Conservation (phyloP, 179 eudicot species). For the Heliamphora pulchella region DNA sequence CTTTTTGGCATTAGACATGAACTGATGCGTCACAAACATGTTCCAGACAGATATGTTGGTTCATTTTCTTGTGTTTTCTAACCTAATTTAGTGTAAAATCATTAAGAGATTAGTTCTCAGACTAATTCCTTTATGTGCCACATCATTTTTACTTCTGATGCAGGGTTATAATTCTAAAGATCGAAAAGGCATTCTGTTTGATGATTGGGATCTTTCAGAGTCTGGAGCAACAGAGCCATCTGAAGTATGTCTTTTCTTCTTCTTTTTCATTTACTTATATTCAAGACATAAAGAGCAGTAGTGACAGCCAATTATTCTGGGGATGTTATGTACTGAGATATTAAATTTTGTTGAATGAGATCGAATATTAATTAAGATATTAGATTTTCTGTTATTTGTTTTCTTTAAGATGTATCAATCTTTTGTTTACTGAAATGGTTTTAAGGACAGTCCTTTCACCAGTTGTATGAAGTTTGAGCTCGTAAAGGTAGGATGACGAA, state of each 20-base stretch:
- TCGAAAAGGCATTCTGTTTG: slow-evolving; percentile 53
- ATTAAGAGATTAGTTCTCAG: neutral
- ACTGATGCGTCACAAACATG: neutral
- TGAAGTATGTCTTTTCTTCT: slow-evolving; percentile 41
- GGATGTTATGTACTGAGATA: neutral
- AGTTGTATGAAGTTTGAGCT: no score
- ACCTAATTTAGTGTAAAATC: neutral
- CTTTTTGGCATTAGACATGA: slow-evolving; percentile 1
- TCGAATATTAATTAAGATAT: no score
- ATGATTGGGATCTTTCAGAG: slow-evolving; percentile 96
- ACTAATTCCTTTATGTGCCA: neutral
- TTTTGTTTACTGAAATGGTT: no score
- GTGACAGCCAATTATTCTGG: neutral
- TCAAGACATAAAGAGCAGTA: neutral
- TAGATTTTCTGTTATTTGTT: no score
- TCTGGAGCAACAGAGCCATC: slow-evolving; percentile 64
- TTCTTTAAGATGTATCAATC: no score
- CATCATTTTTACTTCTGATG: slow-evolving; percentile 9
- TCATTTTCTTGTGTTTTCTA: neutral
- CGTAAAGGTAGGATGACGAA: no score
- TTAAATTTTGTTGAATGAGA: no score
- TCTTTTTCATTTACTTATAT: neutral
- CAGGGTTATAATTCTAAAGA: slow-evolving; percentile 96
- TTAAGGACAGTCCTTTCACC: no score
- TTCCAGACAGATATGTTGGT: neutral